phyloP scores from a whole-genome alignment of 139 green algal genomes.

The Coelastrella sp. region DNA sequence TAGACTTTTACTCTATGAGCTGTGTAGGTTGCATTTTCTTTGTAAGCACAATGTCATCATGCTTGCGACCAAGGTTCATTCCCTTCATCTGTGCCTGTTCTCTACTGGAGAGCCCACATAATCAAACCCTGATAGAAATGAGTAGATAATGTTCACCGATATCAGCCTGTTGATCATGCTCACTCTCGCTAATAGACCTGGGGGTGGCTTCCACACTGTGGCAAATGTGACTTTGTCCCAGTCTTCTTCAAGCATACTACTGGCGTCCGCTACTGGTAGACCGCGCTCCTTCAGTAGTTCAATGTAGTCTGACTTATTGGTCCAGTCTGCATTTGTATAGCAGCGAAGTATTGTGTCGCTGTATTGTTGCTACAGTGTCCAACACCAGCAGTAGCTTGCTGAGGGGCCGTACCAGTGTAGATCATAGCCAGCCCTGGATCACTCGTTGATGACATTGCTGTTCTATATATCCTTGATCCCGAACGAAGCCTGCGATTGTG shows the following conservation, averaged over 20 bases:
- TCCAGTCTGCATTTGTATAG: slow-evolving; percentile 39
- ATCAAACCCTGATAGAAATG: no score
- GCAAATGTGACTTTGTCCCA: slow-evolving; percentile 42
- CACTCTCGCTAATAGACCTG: slow-evolving; percentile 48
- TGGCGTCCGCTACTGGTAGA: slow-evolving; percentile 16
- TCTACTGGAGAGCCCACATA: no score
- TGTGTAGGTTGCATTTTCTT: no score
- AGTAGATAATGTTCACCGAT: no score
- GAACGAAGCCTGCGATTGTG: background rate
- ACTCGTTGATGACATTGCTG: background rate
- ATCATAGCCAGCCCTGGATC: background rate
- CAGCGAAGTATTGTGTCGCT: no score
- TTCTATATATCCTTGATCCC: background rate
- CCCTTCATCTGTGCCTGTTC: no score
- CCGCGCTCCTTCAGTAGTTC: slow-evolving; percentile 23
- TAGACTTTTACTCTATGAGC: no score
- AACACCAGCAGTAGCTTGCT: background rate
- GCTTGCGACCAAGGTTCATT: no score
- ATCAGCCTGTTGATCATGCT: no score
- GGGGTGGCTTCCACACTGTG: slow-evolving; percentile 52
- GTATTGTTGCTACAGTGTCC: no score
- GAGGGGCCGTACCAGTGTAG: slow-evolving; percentile 11
- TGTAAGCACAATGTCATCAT: no score
- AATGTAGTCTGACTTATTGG: slow-evolving; percentile 34
- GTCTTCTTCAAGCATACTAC: background rate